Base-by-base conservation (phyloP, 2,329 filamentous ascomycete species). In the Colletotrichum cereale region DNA sequence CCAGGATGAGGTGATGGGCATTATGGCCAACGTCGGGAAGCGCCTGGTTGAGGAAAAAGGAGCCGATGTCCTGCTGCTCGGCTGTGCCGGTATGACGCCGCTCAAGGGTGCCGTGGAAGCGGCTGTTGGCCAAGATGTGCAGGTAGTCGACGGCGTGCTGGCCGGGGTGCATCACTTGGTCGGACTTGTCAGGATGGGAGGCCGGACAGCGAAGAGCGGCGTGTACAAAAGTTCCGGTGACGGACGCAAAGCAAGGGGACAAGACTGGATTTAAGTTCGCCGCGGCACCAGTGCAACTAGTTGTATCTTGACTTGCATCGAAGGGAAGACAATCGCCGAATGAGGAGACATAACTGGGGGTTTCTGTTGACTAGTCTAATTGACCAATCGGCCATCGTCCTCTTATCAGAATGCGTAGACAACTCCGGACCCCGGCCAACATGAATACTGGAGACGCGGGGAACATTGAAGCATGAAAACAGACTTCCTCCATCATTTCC, bases 41-140 rank as follows among this genome's bases (percentile, higher is more conserved):
- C 55, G 62, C 4, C 24, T 70, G 7, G 67, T 66, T 2, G 53
- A 70, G 34, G 67, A 70, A 5, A 61, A 66, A 2, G 67, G 67
- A 8, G 67, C 67, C 18, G 67, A 70, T 8, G 55, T 66, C 36
- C 40, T 70, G 44, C 53, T 70, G 29, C 47, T 70, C n/a, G 67
- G 67, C 3, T 70, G 67, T 7, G 67, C 67, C 5, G 67, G 67
- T 1, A 70, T 70, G 67, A 70, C 67, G 24, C 67, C 67, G 24
- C 44, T 70, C 34, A 70, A 70, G 62, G 62, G 62, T 2, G 67
- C 67, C 21, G 67, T 70, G 2, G 67, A 70, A 21, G 67, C 62
- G 36, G 67, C 67, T 6, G 67, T 70, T 14, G 67, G 67, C 8
- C 47, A 70, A 3, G 62, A 40, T 7, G 67, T 70, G 24, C 67